Evolutionary conservation across 73 alveolate genomes (phyloP).

Genomic region (Tetrahymena borealis): DNA sequence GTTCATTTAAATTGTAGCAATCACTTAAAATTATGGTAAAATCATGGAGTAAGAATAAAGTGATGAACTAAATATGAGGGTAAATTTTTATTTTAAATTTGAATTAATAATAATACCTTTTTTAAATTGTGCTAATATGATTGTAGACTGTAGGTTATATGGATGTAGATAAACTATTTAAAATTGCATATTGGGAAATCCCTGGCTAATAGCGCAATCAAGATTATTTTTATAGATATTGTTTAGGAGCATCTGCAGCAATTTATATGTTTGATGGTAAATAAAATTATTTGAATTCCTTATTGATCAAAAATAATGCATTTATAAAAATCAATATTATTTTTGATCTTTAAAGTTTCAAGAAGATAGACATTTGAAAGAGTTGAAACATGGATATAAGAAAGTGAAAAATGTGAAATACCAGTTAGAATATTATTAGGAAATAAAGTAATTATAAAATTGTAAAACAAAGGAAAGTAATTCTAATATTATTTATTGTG

Average conservation of each 20-base stretch:
- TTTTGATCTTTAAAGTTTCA: constrained; percentile 52
- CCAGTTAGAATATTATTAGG: constrained; percentile 88
- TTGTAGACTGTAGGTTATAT: constrained; percentile 60
- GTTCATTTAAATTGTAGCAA: constrained; percentile 48
- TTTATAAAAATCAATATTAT: not conserved
- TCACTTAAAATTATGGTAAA: constrained; percentile 84
- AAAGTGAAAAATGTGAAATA: constrained; percentile 87
- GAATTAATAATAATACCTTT: not conserved
- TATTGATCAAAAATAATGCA: not conserved
- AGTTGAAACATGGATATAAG: constrained; percentile 90
- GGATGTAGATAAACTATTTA: constrained; percentile 74
- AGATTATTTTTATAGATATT: constrained; percentile 81
- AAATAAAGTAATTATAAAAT: constrained; percentile 52
- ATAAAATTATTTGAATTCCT: not conserved
- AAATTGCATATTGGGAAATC: constrained; percentile 92
- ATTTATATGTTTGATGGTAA: constrained; percentile 84
- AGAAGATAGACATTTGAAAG: constrained; percentile 90
- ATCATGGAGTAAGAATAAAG: constrained; percentile 85
- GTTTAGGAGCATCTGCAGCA: constrained; percentile 96
- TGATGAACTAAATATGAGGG: constrained; percentile 85
- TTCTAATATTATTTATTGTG: not conserved
- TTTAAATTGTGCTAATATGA: not conserved
- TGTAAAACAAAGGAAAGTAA: not conserved
- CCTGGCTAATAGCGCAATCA: constrained; percentile 97
- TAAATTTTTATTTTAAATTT: not conserved